Conservation (phyloP, 768 basidiomycete genomes). For the Lactifluus pinguis region DNA sequence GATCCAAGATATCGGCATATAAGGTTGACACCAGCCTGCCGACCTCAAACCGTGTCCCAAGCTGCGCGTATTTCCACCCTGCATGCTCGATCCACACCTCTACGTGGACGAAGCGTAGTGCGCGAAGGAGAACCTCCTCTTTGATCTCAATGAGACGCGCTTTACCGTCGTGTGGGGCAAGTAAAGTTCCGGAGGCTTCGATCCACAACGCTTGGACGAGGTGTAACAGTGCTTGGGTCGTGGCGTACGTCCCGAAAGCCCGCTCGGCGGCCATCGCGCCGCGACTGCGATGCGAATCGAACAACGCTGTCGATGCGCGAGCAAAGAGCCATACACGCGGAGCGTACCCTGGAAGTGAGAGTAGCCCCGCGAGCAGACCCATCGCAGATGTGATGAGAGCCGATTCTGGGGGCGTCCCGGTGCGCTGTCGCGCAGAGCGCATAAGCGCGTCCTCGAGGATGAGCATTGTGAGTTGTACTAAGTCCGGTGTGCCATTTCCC, state of each 20-base stretch:
- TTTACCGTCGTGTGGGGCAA: slow-evolving; percentile 43
- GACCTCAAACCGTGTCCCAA: slow-evolving; percentile 81
- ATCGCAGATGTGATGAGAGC: slow-evolving; percentile 72
- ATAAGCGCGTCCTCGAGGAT: slow-evolving; percentile 72
- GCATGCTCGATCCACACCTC: slow-evolving; percentile 85
- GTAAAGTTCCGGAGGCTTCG: slow-evolving; percentile 53
- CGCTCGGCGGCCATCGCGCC: slow-evolving; percentile 60
- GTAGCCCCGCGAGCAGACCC: slow-evolving; percentile 69
- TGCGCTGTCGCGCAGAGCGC: slow-evolving; percentile 33
- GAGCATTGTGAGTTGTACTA: slow-evolving; percentile 73
- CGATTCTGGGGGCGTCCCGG: slow-evolving; percentile 36
- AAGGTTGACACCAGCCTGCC: slow-evolving; percentile 56
- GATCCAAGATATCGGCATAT: slow-evolving; percentile 57
- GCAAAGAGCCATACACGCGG: slow-evolving; percentile 84
- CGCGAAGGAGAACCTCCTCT: slow-evolving; percentile 75
- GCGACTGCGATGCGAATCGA: slow-evolving; percentile 61
- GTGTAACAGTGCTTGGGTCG: slow-evolving; percentile 70
- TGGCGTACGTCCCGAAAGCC: slow-evolving; percentile 65
- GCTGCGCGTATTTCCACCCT: slow-evolving; percentile 77
- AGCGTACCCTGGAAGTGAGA: slow-evolving; percentile 67
- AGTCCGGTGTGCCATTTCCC: slow-evolving; percentile 51
- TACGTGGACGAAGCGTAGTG: slow-evolving; percentile 67
- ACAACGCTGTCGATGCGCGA: slow-evolving; percentile 67
- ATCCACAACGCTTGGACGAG: slow-evolving; percentile 69
- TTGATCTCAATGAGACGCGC: slow-evolving; percentile 61